Percentiles rank a stretch among this genome's conserved stretches.
These are phyloP conservation scores for Emmonsiellopsis sp. DNA, from an alignment of 2,329 filamentous ascomycete species.

Conservation along the genomic window DNA sequence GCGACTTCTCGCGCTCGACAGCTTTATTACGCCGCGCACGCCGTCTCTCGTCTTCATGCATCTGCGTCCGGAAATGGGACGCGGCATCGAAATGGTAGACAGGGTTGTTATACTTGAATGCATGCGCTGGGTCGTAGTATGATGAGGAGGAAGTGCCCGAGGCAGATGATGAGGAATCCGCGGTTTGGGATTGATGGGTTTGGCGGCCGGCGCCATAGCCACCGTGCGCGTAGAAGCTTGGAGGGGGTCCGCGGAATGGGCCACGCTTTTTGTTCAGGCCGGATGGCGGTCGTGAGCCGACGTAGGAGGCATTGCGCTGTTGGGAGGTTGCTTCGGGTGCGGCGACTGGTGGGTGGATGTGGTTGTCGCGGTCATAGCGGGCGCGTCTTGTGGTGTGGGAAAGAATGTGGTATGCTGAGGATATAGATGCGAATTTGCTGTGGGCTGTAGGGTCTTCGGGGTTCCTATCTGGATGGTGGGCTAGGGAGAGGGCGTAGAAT, in stretches of 20 bases:
- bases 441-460: conserved; percentile 62
- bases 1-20: conserved; percentile 21
- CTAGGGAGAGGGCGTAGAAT: conserved; percentile 88
- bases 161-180: conserved; percentile 9
- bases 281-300: conserved; percentile 60
- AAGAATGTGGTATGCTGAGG: conserved; percentile 73
- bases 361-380: conserved; percentile 61
- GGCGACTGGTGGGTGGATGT: conserved; percentile 24
- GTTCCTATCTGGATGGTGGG: conserved; percentile 88
- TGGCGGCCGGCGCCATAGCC: conserved; percentile 53
- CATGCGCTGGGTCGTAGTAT: conserved; percentile 23
- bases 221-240: conserved; percentile 75
- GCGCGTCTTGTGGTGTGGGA: conserved; percentile 64
- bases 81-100: conserved; percentile 71
- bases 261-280: conserved; percentile 70
- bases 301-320: conserved; percentile 43
- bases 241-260: conserved; percentile 75
- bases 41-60: conserved; percentile 48
- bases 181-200: conserved; percentile 3
- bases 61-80: conserved; percentile 66
- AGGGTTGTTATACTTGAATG: conserved; percentile 38
- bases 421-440: conserved; percentile 71
- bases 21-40: conserved; percentile 34
- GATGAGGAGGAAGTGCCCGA: conserved; percentile 1
- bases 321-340: conserved; percentile 22